Evolutionary conservation across 2,329 filamentous ascomycete species (phyloP).

Genomic region (Exophiala aquamarina): DNA sequence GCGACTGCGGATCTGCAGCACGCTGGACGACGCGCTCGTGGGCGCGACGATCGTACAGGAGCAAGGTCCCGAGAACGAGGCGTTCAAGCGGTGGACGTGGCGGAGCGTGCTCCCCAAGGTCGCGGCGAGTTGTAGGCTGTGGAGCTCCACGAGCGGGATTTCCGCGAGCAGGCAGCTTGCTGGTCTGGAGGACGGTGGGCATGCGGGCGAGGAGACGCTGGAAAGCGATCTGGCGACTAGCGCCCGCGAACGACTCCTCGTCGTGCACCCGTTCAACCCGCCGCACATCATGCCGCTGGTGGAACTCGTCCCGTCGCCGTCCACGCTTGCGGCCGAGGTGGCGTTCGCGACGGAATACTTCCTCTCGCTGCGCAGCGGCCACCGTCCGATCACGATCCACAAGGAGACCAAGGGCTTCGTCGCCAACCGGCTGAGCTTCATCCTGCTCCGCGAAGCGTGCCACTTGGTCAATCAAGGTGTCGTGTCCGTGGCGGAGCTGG

Average conservation of each 20-base stretch:
- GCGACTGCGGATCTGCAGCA: slow-evolving; percentile 39
- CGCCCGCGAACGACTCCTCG: slow-evolving; percentile 42
- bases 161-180: slow-evolving; percentile 50
- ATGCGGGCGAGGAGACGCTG: neutral
- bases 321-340: slow-evolving; percentile 41
- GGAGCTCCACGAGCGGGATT: slow-evolving; percentile 61
- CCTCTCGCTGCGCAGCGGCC: slow-evolving; percentile 93
- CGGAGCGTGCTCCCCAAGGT: slow-evolving; percentile 49
- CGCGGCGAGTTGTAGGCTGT: slow-evolving; percentile 48
- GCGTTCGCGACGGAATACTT: slow-evolving; percentile 62
- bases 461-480: slow-evolving; percentile 56
- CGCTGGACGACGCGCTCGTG: slow-evolving; percentile 42
- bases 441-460: slow-evolving; percentile 56
- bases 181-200: slow-evolving; percentile 36
- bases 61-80: slow-evolving; percentile 55
- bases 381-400: slow-evolving; percentile 93
- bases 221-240: neutral
- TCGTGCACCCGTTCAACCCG: slow-evolving; percentile 63
- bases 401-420: slow-evolving; percentile 80
- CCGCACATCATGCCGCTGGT: slow-evolving; percentile 63
- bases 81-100: slow-evolving; percentile 56
- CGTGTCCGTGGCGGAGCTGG: slow-evolving; percentile 53
- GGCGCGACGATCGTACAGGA: slow-evolving; percentile 58
- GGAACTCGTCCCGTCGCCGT: slow-evolving; percentile 55
- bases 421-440: slow-evolving; percentile 59